These are phyloP conservation scores for Penicillium manginii DNA, from an alignment of 495 filamentous ascomycete genomes.

Conservation along the genomic window DNA sequence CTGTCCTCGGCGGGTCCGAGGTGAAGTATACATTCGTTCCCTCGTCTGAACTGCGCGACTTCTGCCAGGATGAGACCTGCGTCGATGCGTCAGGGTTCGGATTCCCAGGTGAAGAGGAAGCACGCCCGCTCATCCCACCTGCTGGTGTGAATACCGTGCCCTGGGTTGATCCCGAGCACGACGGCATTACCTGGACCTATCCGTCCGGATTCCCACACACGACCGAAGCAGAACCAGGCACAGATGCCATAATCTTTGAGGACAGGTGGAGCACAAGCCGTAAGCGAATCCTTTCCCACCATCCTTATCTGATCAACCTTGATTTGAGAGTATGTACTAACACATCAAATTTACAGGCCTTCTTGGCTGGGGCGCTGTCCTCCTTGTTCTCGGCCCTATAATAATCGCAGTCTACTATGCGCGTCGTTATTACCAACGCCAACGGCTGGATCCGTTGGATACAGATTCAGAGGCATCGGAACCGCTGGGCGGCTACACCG, in stretches of 20 bases:
- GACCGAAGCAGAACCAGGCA: not conserved
- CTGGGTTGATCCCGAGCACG: conserved; percentile 42
- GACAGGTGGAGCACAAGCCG: conserved; percentile 11
- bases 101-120: conserved; percentile 38
- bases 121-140: conserved; percentile 35
- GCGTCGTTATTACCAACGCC: conserved; percentile 18
- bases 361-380: conserved; percentile 16
- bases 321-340: not conserved
- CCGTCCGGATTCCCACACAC: conserved; percentile 22
- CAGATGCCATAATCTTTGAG: conserved; percentile 1
- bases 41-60: conserved; percentile 39
- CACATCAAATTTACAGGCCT: conserved; percentile 10
- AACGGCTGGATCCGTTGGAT: conserved; percentile 14
- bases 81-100: conserved; percentile 40
- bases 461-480: conserved; percentile 28
- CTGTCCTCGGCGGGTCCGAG: conserved; percentile 38
- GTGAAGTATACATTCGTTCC: conserved; percentile 47
- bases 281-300: conserved; percentile 6
- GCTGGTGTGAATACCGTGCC: conserved; percentile 45
- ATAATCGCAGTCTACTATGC: conserved; percentile 17
- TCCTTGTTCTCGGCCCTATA: conserved; percentile 12
- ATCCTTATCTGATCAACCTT: not conserved
- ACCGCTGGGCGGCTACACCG: conserved; percentile 23
- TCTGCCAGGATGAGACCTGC: conserved; percentile 39
- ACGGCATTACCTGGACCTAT: conserved; percentile 25